Evolutionary conservation across 805 yeast genomes (phyloP).

Genomic region (Kazachstania taianensis): DNA sequence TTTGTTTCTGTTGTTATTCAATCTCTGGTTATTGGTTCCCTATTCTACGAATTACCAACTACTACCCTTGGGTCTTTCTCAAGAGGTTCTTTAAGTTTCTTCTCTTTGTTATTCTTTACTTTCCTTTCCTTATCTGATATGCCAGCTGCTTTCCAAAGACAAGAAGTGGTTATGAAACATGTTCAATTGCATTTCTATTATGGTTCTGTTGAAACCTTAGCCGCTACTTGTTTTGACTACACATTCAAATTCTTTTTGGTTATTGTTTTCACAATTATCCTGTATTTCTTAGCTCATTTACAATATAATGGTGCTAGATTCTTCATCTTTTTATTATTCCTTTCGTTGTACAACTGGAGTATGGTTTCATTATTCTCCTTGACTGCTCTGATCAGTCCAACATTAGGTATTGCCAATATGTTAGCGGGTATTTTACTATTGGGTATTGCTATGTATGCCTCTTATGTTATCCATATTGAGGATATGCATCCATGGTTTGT

Average conservation of each 20-base stretch:
- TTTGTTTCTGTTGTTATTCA: slow-evolving; percentile 33
- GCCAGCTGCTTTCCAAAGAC: slow-evolving; percentile 36
- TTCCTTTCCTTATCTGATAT: slow-evolving; percentile 51
- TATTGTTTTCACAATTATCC: slow-evolving; percentile 35
- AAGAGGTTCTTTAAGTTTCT: slow-evolving; percentile 45
- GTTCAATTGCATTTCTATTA: slow-evolving; percentile 53
- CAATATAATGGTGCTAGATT: slow-evolving; percentile 40
- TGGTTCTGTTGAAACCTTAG: slow-evolving; percentile 58
- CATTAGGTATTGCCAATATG: slow-evolving; percentile 49
- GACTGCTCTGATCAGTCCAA: slow-evolving; percentile 41
- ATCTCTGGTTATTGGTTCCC: slow-evolving; percentile 39
- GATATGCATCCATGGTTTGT: slow-evolving; percentile 64
- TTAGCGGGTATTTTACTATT: slow-evolving; percentile 47
- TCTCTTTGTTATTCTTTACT: slow-evolving; percentile 44
- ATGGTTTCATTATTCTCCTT: slow-evolving; percentile 45
- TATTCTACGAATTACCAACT: slow-evolving; percentile 36
- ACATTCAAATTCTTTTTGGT: slow-evolving; percentile 42
- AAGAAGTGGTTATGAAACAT: slow-evolving; percentile 54
- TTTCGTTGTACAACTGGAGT: slow-evolving; percentile 35
- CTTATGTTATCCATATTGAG: slow-evolving; percentile 50
- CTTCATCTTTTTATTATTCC: slow-evolving; percentile 39
- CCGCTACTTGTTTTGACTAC: slow-evolving; percentile 46
- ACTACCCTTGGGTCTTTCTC: slow-evolving; percentile 41
- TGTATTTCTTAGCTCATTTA: slow-evolving; percentile 47
- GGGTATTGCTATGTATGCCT: slow-evolving; percentile 48